A percentile compares a stretch with the other conserved stretches of the same genome.
Conservation (phyloP, 768 basidiomycete species). For the Phlegmacium glaucopus region DNA sequence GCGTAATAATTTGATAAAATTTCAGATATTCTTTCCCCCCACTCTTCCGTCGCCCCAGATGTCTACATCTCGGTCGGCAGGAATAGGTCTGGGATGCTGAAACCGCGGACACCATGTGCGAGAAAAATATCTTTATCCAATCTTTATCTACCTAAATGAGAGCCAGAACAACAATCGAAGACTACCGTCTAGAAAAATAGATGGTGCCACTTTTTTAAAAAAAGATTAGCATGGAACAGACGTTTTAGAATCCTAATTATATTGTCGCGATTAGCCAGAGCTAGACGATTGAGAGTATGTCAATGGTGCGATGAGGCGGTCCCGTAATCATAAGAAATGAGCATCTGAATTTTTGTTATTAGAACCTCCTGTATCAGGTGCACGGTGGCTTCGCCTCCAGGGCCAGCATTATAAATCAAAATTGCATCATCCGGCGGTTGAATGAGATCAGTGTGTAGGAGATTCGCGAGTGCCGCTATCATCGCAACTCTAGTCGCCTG, state of each 20-base stretch:
- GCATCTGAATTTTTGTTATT: conserved; percentile 22
- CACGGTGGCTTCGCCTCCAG: too few relatives aligned
- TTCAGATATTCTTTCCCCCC: not conserved
- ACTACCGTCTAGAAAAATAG: conserved; percentile 31
- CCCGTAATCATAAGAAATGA: conserved; percentile 27
- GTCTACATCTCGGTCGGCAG: not conserved
- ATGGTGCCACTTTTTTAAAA: not conserved
- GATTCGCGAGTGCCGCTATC: conserved; percentile 22
- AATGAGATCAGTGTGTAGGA: conserved; percentile 15
- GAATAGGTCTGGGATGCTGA: not conserved
- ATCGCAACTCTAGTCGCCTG: conserved; percentile 34
- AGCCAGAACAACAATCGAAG: conserved; percentile 40
- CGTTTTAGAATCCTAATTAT: conserved; percentile 28
- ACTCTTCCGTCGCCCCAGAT: not conserved
- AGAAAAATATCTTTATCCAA: not conserved
- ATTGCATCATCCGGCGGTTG: conserved; percentile 24
- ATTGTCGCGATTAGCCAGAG: conserved; percentile 35
- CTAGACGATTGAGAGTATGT: conserved; percentile 28
- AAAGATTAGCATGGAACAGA: not conserved
- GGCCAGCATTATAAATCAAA: conserved; percentile 42
- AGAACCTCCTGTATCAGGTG: conserved; percentile 5
- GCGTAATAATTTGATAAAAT: not conserved
- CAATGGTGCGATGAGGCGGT: conserved; percentile 37
- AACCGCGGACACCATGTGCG: not conserved
- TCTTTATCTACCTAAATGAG: too few relatives aligned